Percentiles rank a stretch among this genome's conserved stretches.
phyloP scores from a whole-genome alignment of 148 eudicot genomes.

The Rhododendron henanense region DNA sequence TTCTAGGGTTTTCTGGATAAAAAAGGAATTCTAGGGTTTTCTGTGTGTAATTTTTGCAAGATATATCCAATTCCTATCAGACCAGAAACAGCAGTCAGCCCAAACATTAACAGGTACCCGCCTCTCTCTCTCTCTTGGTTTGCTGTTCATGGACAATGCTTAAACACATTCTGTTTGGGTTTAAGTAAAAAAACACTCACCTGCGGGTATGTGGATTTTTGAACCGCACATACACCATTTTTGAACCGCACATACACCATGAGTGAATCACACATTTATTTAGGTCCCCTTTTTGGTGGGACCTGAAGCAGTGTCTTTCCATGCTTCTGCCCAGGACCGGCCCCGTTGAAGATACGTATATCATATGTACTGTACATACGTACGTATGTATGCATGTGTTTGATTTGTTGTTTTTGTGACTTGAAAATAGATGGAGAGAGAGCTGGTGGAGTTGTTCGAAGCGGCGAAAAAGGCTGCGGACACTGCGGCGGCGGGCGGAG shows the following conservation, averaged over 20 bases:
- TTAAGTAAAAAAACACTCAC: neutral
- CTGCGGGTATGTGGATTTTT: neutral
- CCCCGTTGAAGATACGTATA: neutral
- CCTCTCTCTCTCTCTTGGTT: neutral
- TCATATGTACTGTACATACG: no score
- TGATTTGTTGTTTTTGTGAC: neutral
- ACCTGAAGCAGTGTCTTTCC: no score
- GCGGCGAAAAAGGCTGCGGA: conserved; percentile 25
- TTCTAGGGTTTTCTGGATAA: neutral
- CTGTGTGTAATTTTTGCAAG: neutral
- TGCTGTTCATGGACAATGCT: neutral
- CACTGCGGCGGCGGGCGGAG: conserved; percentile 12
- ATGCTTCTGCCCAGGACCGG: neutral
- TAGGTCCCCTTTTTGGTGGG: no score
- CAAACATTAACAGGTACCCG: neutral
- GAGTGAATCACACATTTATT: neutral
- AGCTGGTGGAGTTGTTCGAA: conserved; percentile 23
- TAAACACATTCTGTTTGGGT: neutral
- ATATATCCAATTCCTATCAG: neutral
- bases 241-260: neutral
- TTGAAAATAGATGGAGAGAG: conserved; percentile 19
- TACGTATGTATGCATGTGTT: neutral
- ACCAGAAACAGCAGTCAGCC: neutral
- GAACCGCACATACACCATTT: neutral
- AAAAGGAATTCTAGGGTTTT: neutral